Evolutionary conservation across 2,329 filamentous ascomycete species (phyloP).

Genomic region (Chaetomiaceae sp.): DNA sequence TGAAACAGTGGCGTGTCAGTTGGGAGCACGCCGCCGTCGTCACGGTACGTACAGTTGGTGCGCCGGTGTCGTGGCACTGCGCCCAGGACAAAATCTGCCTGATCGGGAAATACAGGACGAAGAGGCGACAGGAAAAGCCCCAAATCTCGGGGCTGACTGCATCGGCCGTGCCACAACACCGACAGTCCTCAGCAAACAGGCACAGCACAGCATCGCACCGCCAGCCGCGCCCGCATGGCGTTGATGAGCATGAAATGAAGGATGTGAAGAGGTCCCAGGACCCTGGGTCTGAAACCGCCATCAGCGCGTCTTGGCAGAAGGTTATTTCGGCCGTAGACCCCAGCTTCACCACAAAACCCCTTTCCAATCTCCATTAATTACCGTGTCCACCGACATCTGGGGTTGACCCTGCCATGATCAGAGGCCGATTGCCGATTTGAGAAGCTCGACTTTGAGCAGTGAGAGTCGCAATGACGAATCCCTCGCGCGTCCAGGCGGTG

Average conservation of each 20-base stretch:
- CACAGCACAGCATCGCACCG: background rate
- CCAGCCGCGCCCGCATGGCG: background rate
- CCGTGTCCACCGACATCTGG: constrained; percentile 15
- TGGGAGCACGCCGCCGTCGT: constrained; percentile 3
- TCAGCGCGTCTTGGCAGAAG: constrained; percentile 19
- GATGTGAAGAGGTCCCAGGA: constrained; percentile 9
- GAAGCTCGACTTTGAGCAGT: no score
- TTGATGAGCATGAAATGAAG: background rate
- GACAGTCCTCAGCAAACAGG: background rate
- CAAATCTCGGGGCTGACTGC: constrained; percentile 3
- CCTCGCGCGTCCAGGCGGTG: no score
- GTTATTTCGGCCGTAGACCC: constrained; percentile 18
- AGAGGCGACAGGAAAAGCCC: background rate
- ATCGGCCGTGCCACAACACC: background rate
- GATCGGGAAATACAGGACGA: background rate
- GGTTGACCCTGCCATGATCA: constrained; percentile 10
- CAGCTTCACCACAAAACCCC: constrained; percentile 12
- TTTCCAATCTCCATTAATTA: constrained; percentile 16
- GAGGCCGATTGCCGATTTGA: no score
- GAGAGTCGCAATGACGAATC: no score
- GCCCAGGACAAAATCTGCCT: background rate
- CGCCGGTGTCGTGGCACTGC: background rate
- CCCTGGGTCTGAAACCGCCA: constrained; percentile 8
- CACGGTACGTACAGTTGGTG: background rate
- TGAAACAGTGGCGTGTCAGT: no score